Conservation (phyloP, 2,329 filamentous ascomycete genomes). For the Colletotrichum cuscutae region DNA sequence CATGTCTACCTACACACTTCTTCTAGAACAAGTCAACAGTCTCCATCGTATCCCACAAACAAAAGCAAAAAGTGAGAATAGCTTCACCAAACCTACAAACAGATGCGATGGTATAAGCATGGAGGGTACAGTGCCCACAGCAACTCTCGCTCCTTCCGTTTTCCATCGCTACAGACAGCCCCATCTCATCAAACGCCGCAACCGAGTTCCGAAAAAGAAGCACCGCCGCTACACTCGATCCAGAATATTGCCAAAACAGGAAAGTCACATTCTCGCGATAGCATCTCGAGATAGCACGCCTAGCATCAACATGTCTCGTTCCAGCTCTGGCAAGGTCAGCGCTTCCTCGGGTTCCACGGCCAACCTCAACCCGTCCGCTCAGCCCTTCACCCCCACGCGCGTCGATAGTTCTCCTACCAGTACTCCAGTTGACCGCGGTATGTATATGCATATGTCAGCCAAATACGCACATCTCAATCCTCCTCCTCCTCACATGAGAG, state of each 20-base stretch:
- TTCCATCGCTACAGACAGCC: neutral
- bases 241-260: neutral
- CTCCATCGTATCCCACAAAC: neutral
- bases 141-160: neutral
- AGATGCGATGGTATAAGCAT: neutral
- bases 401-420: too few relatives aligned
- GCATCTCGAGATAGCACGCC: neutral
- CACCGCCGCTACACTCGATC: neutral
- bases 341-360: neutral
- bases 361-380: constrained; percentile 3
- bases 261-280: neutral
- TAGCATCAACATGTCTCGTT: neutral
- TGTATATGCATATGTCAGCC: neutral
- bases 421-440: neutral
- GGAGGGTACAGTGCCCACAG: neutral
- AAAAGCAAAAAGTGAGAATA: neutral
- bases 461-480: neutral
- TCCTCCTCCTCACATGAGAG: neutral
- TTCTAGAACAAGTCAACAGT: neutral
- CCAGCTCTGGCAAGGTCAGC: neutral
- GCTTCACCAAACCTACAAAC: neutral
- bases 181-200: neutral
- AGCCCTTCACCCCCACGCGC: neutral
- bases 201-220: neutral
- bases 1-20: neutral